phyloP scores from a whole-genome alignment of 306 rosid species.

The Casuarina equisetifolia region DNA sequence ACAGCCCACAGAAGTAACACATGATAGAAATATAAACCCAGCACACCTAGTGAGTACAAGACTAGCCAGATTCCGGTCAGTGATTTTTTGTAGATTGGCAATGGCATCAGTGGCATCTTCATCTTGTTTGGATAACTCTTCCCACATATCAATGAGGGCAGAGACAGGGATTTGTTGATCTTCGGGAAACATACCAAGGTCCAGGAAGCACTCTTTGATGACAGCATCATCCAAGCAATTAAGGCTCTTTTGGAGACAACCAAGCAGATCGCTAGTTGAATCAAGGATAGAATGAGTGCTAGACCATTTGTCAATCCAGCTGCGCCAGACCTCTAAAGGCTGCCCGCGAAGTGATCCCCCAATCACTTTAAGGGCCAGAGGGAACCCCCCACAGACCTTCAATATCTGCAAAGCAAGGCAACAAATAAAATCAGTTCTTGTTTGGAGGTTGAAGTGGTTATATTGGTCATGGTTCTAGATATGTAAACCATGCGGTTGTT shows the following conservation, averaged over 20 bases:
- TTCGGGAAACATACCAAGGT: conserved; percentile 42
- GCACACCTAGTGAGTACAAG: conserved; percentile 33
- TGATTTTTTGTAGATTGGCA: conserved; percentile 4
- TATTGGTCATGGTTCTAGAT: neutral
- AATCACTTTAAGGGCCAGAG: neutral
- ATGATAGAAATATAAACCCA: neutral
- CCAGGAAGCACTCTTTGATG: conserved; percentile 54
- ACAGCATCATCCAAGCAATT: conserved; percentile 32
- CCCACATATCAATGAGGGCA: conserved; percentile 32
- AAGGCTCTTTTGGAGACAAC: conserved; percentile 44
- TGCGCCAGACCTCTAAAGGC: conserved; percentile 35
- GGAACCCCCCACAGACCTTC: too few species aligned
- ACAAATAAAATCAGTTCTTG: neutral
- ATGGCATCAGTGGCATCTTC: conserved; percentile 13
- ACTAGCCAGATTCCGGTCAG: neutral
- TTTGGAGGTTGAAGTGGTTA: neutral
- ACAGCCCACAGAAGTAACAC: neutral
- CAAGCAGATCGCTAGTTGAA: conserved; percentile 25
- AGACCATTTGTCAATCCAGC: conserved; percentile 25
- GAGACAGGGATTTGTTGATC: conserved; percentile 32
- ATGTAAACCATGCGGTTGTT: neutral
- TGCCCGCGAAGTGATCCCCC: conserved; percentile 42
- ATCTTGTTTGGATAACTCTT: conserved; percentile 18
- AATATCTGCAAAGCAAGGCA: neutral
- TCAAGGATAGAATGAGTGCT: conserved; percentile 35